Evolutionary conservation across 345 rosid species (phyloP).

Genomic region (Rhizophora mangle): DNA sequence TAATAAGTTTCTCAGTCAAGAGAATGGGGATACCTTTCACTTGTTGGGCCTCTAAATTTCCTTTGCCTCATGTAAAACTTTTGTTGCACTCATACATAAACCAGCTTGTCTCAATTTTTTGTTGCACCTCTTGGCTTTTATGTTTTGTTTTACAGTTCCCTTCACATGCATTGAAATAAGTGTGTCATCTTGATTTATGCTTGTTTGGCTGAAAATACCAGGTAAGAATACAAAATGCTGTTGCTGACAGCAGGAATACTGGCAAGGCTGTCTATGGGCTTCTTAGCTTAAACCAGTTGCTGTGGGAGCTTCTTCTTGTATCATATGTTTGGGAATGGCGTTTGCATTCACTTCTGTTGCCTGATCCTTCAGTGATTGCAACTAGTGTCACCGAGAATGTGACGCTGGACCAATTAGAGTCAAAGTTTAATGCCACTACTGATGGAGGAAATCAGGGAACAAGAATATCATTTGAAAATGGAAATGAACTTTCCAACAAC

Average conservation of each 20-base stretch:
- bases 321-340: conserved; percentile 78
- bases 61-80: background rate
- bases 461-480: conserved; percentile 22
- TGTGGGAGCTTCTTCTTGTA: conserved; percentile 82
- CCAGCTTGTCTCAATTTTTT: background rate
- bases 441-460: conserved; percentile 14
- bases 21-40: background rate
- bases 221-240: conserved; percentile 41
- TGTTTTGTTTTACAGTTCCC: background rate
- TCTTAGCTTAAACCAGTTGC: conserved; percentile 57
- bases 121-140: background rate
- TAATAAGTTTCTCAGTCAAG: too few relatives aligned
- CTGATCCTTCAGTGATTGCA: conserved; percentile 41
- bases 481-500: conserved; percentile 23
- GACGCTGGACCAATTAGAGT: conserved; percentile 25
- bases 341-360: conserved; percentile 53
- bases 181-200: background rate
- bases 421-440: conserved; percentile 15
- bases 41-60: background rate
- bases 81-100: background rate
- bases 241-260: conserved; percentile 41
- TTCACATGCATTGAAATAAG: background rate
- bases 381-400: conserved; percentile 32
- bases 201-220: conserved; percentile 19
- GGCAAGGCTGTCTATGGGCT: conserved; percentile 41